Conservation (phyloP, 345 rosid genomes). For the Crucihimalaya himalaica region DNA sequence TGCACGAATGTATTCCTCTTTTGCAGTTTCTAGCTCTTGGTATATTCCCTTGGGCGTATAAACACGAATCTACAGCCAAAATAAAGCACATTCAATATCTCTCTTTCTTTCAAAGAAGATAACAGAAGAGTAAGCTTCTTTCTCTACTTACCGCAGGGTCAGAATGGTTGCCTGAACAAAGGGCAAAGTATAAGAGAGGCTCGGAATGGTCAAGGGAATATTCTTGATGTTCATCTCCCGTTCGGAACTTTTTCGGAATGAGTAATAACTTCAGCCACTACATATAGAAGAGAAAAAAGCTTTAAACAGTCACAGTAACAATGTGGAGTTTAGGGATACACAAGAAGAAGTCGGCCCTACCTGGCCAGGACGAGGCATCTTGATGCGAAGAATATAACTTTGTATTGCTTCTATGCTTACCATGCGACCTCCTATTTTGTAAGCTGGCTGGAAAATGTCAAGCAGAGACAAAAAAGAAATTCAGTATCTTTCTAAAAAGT, state of each 20-base stretch:
- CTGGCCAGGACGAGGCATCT: conserved; percentile 94
- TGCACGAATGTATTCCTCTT: conserved; percentile 85
- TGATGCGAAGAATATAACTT: conserved; percentile 70
- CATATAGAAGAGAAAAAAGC: conserved; percentile 34
- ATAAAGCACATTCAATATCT: conserved; percentile 19
- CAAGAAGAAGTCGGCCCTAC: conserved; percentile 41
- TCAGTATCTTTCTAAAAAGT: background rate
- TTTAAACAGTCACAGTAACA: conserved; percentile 1
- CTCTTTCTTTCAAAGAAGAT: background rate
- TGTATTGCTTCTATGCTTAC: conserved; percentile 77
- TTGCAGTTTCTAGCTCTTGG: conserved; percentile 83
- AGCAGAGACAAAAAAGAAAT: background rate
- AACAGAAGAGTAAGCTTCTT: background rate
- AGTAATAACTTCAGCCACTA: conserved; percentile 82
- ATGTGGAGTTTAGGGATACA: background rate
- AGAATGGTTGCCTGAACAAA: conserved; percentile 91
- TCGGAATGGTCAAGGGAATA: conserved; percentile 69
- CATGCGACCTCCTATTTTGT: conserved; percentile 84
- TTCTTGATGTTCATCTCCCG: conserved; percentile 66
- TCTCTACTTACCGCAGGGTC: conserved; percentile 83
- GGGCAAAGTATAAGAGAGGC: conserved; percentile 80
- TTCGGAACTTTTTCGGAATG: conserved; percentile 74
- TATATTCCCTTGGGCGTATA: conserved; percentile 71
- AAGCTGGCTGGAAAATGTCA: conserved; percentile 63
- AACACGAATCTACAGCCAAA: conserved; percentile 59